Evolutionary conservation across 1,284 basidiomycete genomes (phyloP), one percentile per base, ranked within the genome.

Genomic region (Cutaneotrichosporon sp.): DNA sequence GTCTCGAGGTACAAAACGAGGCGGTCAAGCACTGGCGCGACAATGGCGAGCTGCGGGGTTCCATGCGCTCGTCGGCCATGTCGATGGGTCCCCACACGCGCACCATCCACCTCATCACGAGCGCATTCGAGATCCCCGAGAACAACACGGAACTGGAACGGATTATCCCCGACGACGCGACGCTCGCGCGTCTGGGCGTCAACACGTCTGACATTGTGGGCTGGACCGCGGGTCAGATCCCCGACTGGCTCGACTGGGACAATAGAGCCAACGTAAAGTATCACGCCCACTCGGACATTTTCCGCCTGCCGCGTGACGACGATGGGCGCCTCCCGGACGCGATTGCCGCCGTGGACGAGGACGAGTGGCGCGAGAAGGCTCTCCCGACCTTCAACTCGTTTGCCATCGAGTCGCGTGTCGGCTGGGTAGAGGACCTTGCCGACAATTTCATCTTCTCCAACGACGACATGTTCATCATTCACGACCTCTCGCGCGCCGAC

Each of bases 401-500:
- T 48, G 60, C 55, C 22, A 73, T 73, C 39, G 70, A 73, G 49
- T 56, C 53, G 20, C 54, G 67, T 18, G 38, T 71, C 13, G 63
- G 58, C 1, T 69, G 60, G 61, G 17, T 71, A 20, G 49, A 62
- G 7, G 68, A 57, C 14, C 52, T 73, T 12, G 49, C 56, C 10
- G 69, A 71, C 42, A 61, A 70, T 45, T 69, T 67, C 38, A 53
- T 73, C 37, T 42, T 68, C 14, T 60, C 58, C 50, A 73, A 73
- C 54, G 70, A 73, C 51, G 70, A 73, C 60, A 73, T 73, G 70
- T 73, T 69, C 51, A 49, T 70, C 37, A 52, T 71, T 14, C 49
- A 51, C 20, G 41, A 56, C 13, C 48, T 68, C 30, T 47, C 64
- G 1, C 46, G 54, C 8, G 41, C 60, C 40, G 69, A 71, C 55